Evolutionary conservation across 2,329 filamentous ascomycete genomes (phyloP), one percentile per base, ranked within the genome.

Genomic region (Sclerotinia nivalis): DNA sequence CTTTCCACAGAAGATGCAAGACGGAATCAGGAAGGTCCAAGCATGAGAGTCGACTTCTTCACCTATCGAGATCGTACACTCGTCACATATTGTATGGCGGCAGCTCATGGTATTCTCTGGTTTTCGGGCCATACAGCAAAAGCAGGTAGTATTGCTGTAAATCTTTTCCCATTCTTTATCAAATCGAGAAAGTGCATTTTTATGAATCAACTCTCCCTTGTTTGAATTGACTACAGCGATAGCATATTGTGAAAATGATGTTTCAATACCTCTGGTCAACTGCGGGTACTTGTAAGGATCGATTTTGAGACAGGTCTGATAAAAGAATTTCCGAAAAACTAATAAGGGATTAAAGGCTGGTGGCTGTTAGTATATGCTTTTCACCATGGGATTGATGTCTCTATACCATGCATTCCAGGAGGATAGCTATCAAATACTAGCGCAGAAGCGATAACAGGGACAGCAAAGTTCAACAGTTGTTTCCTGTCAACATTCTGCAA

Each of bases 381-480:
- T 70, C 2, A 22, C 3, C 4, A 52, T 6, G 13, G n/a, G 28
- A n/a, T 52, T 52, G 12, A 13, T 4, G 28, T 52, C 28, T 28
- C n/a, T 75, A 73, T 40, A 67, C 62, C 13, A 70, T 66, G 0
- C 50, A 52, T 52, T 52, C 50, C 50, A 52, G 50, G n/a, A 52
- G 73, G 72, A 52, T 72, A 76, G 31, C 70, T 73, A 69, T 77
- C 72, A 52, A 76, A 69, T 2, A 74, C 28, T 25, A 76, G 55
- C 8, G 62, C 61, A 25, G 70, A 76, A 13, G 72, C 70, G 40
- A 77, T 71, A 28, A 74, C 65, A 13, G 69, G 71, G 1, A 69
- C 43, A 65, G 49, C 58, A 55, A 70, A 68, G 64, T 69, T 75
- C 2, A 70, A 52, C 4, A 74, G 22, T 5, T 74, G 64, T 34